A percentile compares a stretch with the other conserved stretches of the same genome.
These are phyloP conservation scores for Elymus sibiricus DNA, from an alignment of 176 grass and related monocot genomes.

Conservation along the genomic window DNA sequence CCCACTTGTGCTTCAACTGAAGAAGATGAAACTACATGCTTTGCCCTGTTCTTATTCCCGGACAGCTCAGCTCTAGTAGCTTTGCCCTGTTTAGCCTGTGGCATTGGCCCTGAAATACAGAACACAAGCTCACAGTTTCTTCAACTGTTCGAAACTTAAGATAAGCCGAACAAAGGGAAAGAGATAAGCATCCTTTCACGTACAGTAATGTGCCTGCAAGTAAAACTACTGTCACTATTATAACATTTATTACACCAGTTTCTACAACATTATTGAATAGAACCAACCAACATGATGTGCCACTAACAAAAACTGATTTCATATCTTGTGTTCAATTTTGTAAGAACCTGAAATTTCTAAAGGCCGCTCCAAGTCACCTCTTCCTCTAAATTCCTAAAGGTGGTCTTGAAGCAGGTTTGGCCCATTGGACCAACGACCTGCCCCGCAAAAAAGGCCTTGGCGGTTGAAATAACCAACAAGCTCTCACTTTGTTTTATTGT, in stretches of 20 bases:
- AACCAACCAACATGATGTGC: neutral
- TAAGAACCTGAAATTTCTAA: neutral
- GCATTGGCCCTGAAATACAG: conserved; percentile 53
- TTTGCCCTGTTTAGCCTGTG: conserved; percentile 29
- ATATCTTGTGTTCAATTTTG: neutral
- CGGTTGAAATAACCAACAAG: neutral
- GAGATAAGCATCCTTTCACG: conserved; percentile 41
- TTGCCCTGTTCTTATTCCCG: conserved; percentile 11
- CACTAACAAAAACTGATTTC: neutral
- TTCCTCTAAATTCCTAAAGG: neutral
- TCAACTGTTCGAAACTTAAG: conserved; percentile 50
- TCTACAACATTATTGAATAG: conserved; percentile 6
- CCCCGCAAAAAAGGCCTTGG: neutral
- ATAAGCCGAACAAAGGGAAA: conserved; percentile 40
- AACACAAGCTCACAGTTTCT: conserved; percentile 62
- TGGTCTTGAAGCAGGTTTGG: neutral
- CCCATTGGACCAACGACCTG: neutral
- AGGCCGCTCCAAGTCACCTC: neutral
- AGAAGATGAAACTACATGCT: conserved; percentile 26
- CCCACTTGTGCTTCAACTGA: conserved; percentile 27
- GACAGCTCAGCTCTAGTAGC: conserved; percentile 5
- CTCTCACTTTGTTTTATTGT: neutral
- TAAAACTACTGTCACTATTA: conserved; percentile 47
- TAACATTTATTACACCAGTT: conserved; percentile 29
- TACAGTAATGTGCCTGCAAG: conserved; percentile 51